A percentile compares a stretch with the other conserved stretches of the same genome.
Conservation (phyloP, 2,329 filamentous ascomycete genomes). For the Fusarium buharicum region DNA sequence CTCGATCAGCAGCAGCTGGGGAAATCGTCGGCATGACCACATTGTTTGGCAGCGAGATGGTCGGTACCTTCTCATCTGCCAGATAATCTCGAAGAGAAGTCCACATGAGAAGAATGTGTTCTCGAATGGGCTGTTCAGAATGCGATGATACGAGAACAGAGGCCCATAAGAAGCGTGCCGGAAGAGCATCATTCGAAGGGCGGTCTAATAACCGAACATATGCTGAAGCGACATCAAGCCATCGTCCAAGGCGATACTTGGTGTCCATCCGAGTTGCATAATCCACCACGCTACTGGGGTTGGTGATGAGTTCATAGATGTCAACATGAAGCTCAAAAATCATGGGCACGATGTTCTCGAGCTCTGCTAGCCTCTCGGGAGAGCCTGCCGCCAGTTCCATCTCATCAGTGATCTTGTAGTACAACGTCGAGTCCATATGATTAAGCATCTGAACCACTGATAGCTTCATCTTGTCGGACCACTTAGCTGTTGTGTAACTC, state of each 20-base stretch:
- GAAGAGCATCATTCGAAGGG: conserved; percentile 53
- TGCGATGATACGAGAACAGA: conserved; percentile 64
- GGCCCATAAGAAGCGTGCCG: conserved; percentile 67
- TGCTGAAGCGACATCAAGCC: conserved; percentile 62
- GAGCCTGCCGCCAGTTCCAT: conserved; percentile 48
- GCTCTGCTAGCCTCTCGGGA: conserved; percentile 44
- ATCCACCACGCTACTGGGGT: conserved; percentile 65
- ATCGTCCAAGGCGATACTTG: conserved; percentile 61
- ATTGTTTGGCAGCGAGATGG: conserved; percentile 81
- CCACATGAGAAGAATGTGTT: conserved; percentile 69
- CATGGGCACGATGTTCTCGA: conserved; percentile 64
- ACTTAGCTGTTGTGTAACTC: conserved; percentile 65
- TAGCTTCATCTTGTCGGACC: conserved; percentile 68
- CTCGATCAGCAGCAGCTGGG: conserved; percentile 82
- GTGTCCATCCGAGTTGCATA: conserved; percentile 60
- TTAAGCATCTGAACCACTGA: conserved; percentile 67
- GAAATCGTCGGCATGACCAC: conserved; percentile 89
- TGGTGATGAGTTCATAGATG: conserved; percentile 67
- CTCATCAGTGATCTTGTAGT: conserved; percentile 58
- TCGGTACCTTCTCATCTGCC: conserved; percentile 52
- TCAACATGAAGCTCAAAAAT: conserved; percentile 71
- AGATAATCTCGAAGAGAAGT: conserved; percentile 66
- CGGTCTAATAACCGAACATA: conserved; percentile 54
- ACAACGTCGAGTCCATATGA: conserved; percentile 63
- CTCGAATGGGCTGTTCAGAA: conserved; percentile 62